Base-by-base conservation (phyloP, 768 basidiomycete species). In the Fibroporia radiculosa region DNA sequence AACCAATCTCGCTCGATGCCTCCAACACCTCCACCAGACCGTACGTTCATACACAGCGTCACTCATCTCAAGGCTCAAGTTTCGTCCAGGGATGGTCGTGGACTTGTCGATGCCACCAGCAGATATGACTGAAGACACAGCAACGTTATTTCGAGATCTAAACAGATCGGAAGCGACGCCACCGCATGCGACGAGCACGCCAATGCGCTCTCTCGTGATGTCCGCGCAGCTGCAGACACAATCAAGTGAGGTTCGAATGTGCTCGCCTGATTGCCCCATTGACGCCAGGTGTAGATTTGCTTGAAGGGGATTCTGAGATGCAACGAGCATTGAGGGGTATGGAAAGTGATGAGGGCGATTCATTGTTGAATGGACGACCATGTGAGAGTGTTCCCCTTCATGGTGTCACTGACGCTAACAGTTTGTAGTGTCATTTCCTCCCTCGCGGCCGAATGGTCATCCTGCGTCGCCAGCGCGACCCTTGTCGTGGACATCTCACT, bases 271-370 rank as follows among this genome's bases (percentile, higher is more conserved):
- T 48, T 51, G 19, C 53, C 35, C 26, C 24, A 29, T 25, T 31
- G n/a, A 44, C 54, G 35, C 44, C 45, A 45, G 27, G 11, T 36
- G 32, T 11, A 85, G 82, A 85, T 64, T 66, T 84, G 13, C 60
- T 85, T 45, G 81, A 84, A 18, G 71, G 75, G 44, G 79, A 86
- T 53, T 80, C 82, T 2, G 81, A 81, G 53, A 85, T 86, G 84
- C 79, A 78, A 43, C 71, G 73, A 42, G 76, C 69, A 8, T 74
- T 86, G 55, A 68, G 73, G 23, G 75, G 68, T 18, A 55, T 78
- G 46, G 73, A 77, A 42, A 77, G 71, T 53, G 77, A 67, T 49
- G 78, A 75, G 28, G 69, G 60, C 28, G 68, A 69, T 5, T 50
- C 54, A 4, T 33, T 42, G 4, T 43, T 48, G 3, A 47, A 33